Percentiles rank a stretch among this genome's conserved stretches.
These are phyloP conservation scores for Bromus sterilis DNA, from an alignment of 176 grass and related monocot genomes.

Conservation along the genomic window DNA sequence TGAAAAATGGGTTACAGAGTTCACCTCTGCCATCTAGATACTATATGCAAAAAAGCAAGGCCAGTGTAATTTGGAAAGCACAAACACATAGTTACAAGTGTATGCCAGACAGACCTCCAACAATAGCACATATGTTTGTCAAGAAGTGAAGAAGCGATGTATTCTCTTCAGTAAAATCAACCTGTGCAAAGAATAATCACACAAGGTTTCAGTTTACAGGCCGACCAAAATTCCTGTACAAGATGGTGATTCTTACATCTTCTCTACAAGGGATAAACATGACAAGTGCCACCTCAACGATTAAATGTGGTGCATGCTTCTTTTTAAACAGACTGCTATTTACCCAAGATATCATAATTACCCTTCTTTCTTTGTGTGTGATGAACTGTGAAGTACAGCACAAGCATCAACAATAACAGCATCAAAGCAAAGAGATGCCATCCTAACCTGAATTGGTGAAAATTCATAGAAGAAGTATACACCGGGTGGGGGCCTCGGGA, in stretches of 20 bases:
- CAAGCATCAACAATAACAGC: background rate
- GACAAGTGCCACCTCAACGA: conserved; percentile 8
- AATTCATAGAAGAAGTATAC: conserved; percentile 98
- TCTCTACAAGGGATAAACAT: background rate
- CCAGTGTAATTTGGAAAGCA: background rate
- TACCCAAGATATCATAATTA: background rate
- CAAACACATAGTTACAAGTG: background rate
- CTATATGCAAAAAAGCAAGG: too few species aligned
- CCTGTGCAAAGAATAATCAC: conserved; percentile 41
- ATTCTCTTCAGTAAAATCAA: conserved; percentile 92
- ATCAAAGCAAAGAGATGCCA: background rate
- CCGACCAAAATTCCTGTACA: background rate
- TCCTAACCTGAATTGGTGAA: conserved; percentile 89
- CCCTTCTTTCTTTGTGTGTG: too few species aligned
- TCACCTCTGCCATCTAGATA: background rate
- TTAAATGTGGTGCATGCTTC: conserved; percentile 4
- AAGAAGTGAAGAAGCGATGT: conserved; percentile 90
- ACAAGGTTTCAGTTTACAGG: background rate
- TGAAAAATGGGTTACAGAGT: background rate
- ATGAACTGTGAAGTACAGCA: background rate
- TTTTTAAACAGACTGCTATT: conserved; percentile 30
- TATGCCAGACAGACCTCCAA: conserved; percentile 61
- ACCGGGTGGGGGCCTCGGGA: conserved; percentile 76
- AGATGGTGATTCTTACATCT: background rate
- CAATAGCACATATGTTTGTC: conserved; percentile 90